Conservation (phyloP, 148 eudicot species). For the Euryodendron excelsum region DNA sequence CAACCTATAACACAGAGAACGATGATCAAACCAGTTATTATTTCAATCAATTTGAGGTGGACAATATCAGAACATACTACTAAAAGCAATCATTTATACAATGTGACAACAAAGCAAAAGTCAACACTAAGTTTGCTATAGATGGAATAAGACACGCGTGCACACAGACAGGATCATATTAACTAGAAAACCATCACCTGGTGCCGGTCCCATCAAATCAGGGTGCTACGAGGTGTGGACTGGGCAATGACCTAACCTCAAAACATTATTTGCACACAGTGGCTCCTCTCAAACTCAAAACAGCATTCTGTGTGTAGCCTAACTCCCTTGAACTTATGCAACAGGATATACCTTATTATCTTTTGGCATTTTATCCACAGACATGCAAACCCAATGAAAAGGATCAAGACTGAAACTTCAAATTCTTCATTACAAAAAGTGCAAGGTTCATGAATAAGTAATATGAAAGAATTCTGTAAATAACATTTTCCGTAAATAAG, state of each 20-base stretch:
- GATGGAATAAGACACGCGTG: background rate
- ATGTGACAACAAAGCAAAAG: background rate
- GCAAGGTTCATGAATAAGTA: too few relatives aligned
- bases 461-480: too few relatives aligned
- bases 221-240: background rate
- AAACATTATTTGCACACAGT: background rate
- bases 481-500: too few relatives aligned
- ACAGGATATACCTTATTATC: too few relatives aligned
- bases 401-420: too few relatives aligned
- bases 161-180: background rate
- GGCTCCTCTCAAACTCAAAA: background rate
- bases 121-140: background rate
- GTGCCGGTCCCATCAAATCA: background rate
- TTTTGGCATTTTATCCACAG: too few relatives aligned
- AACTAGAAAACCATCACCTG: too few relatives aligned
- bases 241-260: background rate
- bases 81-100: background rate
- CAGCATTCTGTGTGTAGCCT: background rate
- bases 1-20: conserved; percentile 46
- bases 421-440: too few relatives aligned
- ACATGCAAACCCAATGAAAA: too few relatives aligned
- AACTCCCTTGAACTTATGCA: too few relatives aligned
- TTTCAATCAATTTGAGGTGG: background rate
- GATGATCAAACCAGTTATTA: background rate
- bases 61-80: background rate